These are phyloP conservation scores for Monosporascus sp. DNA, from an alignment of 2,329 filamentous ascomycete species.

Conservation along the genomic window DNA sequence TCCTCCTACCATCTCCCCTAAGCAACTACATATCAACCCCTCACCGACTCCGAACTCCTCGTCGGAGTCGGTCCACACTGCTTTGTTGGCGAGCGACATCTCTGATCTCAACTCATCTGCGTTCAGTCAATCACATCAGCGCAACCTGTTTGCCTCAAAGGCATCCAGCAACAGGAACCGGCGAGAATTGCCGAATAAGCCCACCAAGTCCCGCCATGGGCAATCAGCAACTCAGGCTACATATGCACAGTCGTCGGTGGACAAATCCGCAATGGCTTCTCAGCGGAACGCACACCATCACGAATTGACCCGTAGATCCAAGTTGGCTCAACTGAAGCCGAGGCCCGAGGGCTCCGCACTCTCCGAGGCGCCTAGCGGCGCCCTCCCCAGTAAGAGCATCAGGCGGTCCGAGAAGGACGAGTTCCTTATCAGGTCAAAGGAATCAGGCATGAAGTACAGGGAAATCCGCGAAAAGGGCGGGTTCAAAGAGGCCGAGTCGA, in stretches of 20 bases:
- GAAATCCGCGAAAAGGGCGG: conserved; percentile 53
- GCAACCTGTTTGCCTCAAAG: conserved; percentile 4
- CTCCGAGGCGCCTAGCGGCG: background rate
- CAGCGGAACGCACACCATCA: conserved; percentile 3
- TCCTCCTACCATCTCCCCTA: conserved; percentile 24
- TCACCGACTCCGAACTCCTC: conserved; percentile 24
- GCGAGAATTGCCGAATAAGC: conserved; percentile 21
- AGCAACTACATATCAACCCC: conserved; percentile 23
- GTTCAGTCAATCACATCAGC: conserved; percentile 11
- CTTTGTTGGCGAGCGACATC: conserved; percentile 9
- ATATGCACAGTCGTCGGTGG: conserved; percentile 6
- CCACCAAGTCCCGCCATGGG: conserved; percentile 11
- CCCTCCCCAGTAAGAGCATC: background rate
- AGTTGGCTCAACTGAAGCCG: conserved; percentile 4
- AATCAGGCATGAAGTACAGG: conserved; percentile 56
- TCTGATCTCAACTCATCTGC: conserved; percentile 11
- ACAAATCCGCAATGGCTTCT: conserved; percentile 3
- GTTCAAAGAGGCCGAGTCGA: conserved; percentile 64
- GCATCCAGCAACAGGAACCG: conserved; percentile 13
- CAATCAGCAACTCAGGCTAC: conserved; percentile 1
- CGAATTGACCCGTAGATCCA: conserved; percentile 4
- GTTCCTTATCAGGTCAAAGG: conserved; percentile 50
- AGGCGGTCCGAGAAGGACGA: conserved; percentile 35
- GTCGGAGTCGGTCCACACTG: conserved; percentile 19
- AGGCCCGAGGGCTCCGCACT: conserved; percentile 1